Evolutionary conservation across 495 filamentous ascomycete genomes (phyloP).

Genomic region (Annulohypoxylon stygium): DNA sequence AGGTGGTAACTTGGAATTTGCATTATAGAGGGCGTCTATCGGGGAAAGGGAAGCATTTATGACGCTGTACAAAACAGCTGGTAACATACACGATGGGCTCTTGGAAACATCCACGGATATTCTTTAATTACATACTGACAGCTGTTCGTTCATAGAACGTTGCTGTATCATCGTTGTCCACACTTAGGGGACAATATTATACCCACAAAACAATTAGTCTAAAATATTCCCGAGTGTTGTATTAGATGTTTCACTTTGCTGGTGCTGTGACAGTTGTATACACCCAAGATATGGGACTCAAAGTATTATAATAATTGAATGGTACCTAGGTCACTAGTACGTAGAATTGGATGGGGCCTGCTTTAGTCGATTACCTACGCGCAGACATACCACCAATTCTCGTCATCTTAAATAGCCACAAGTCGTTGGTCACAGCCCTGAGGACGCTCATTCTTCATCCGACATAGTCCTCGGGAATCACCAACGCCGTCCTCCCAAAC

Average conservation of each 20-base stretch:
- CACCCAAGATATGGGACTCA: too few species aligned
- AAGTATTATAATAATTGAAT: too few species aligned
- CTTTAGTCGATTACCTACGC: too few species aligned
- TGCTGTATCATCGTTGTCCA: constrained; percentile 5
- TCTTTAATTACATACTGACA: constrained; percentile 16
- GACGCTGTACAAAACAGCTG: constrained; percentile 20
- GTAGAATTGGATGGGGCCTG: too few species aligned
- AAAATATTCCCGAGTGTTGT: background rate
- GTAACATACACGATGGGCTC: constrained; percentile 15
- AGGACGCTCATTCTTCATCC: too few species aligned
- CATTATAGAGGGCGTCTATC: constrained; percentile 38
- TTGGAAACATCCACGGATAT: constrained; percentile 21
- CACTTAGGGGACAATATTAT: constrained; percentile 10
- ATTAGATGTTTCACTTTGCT: background rate
- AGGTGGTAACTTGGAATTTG: constrained; percentile 23
- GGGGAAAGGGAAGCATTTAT: constrained; percentile 32
- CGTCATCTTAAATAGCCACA: too few species aligned
- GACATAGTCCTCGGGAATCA: too few species aligned
- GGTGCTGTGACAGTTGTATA: background rate
- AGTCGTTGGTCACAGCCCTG: too few species aligned
- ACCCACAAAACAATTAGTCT: background rate
- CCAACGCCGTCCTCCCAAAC: too few species aligned
- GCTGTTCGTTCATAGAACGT: background rate
- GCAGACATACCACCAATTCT: too few species aligned
- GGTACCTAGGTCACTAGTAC: too few species aligned